Evolutionary conservation across 495 filamentous ascomycete species (phyloP).

Genomic region (Sordaria brevicollis): DNA sequence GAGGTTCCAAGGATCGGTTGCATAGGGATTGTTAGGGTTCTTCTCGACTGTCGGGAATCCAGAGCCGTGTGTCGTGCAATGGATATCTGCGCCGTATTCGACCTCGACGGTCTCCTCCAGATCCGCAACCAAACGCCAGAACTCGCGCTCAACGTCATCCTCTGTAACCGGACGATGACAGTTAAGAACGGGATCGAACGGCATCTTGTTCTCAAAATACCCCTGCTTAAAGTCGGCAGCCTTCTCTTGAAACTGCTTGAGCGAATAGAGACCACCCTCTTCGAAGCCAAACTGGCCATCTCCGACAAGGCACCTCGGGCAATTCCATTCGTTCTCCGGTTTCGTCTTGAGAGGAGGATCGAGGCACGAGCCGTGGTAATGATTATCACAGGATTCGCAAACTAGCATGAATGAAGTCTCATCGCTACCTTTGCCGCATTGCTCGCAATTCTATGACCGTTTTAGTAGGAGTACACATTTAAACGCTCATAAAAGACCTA

Average conservation of each 20-base stretch:
- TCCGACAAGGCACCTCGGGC: constrained; percentile 87
- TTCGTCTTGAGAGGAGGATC: constrained; percentile 72
- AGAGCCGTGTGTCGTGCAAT: constrained; percentile 95
- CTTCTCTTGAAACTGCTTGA: constrained; percentile 94
- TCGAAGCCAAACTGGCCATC: constrained; percentile 97
- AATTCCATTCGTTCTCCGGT: constrained; percentile 92
- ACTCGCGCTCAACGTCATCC: constrained; percentile 93
- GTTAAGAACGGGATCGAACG: constrained; percentile 75
- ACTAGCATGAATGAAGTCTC: constrained; percentile 52
- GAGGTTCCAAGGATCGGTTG: constrained; percentile 90
- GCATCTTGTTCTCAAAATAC: constrained; percentile 88
- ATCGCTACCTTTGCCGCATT: constrained; percentile 70
- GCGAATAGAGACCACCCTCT: constrained; percentile 90
- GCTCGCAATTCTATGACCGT: constrained; percentile 62
- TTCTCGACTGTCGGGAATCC: constrained; percentile 95
- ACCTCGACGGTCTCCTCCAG: constrained; percentile 93
- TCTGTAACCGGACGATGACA: constrained; percentile 73
- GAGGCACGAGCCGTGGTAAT: constrained; percentile 80
- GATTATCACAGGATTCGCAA: constrained; percentile 90
- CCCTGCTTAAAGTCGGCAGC: constrained; percentile 87
- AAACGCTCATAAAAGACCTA: constrained; percentile 25
- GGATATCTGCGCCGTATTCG: constrained; percentile 96
- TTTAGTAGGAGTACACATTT: constrained; percentile 13
- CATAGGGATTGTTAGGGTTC: constrained; percentile 75
- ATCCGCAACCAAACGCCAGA: constrained; percentile 90